Conservation (phyloP, 257 asterid species). For the Scutellaria minor region DNA sequence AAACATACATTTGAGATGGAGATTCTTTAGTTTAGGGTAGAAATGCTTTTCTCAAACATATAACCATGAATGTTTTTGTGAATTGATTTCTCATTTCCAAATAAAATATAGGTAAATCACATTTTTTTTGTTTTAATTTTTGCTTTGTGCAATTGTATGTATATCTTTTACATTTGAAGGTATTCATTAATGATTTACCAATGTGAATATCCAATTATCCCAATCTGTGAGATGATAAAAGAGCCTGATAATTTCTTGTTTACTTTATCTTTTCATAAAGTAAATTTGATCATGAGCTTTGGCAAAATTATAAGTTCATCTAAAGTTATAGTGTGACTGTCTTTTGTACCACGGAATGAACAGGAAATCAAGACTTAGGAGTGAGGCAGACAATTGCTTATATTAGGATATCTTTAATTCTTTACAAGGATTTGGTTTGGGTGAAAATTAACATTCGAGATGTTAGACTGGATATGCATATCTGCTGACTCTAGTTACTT, state of each 20-base stretch:
- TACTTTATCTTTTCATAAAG: neutral
- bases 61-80: neutral
- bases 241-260: neutral
- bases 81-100: slow-evolving; percentile 2
- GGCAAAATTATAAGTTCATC: neutral
- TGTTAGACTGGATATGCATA: neutral
- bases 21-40: slow-evolving; percentile 6
- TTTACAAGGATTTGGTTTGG: neutral
- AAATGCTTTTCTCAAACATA: neutral
- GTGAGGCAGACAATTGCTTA: neutral
- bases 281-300: neutral
- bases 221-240: neutral
- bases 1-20: neutral
- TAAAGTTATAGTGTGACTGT: neutral
- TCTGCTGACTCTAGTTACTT: neutral
- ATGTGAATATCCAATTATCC: neutral
- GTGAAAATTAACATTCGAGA: neutral
- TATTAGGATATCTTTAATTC: neutral
- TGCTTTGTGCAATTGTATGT: slow-evolving; percentile 5
- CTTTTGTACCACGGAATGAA: neutral
- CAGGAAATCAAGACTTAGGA: neutral
- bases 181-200: neutral
- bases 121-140: neutral
- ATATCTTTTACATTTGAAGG: neutral
- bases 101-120: neutral